Conservation (phyloP, 2,329 filamentous ascomycete species). For the Penicillium sp. region DNA sequence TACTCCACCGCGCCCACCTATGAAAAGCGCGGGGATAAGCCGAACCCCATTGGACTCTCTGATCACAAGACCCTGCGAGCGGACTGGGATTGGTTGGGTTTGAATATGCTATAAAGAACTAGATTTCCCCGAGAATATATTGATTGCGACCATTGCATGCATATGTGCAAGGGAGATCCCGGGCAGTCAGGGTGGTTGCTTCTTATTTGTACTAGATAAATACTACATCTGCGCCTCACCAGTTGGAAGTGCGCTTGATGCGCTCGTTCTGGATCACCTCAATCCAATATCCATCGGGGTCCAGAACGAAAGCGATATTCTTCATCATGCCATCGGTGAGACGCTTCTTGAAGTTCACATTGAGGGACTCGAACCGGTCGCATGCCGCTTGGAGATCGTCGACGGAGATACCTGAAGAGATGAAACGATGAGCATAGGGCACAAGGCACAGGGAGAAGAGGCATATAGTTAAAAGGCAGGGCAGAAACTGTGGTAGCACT, state of each 20-base stretch:
- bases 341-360: constrained; percentile 92
- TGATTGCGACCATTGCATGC: too few relatives aligned
- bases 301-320: constrained; percentile 88
- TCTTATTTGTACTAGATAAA: too few relatives aligned
- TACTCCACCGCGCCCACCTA: constrained; percentile 23
- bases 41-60: constrained; percentile 3
- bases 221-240: constrained; percentile 27
- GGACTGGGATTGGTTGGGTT: too few relatives aligned
- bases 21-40: constrained; percentile 26
- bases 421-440: constrained; percentile 6
- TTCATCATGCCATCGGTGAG: constrained; percentile 90
- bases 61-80: neutral
- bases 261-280: constrained; percentile 73
- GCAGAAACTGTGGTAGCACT: constrained; percentile 37
- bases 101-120: too few relatives aligned
- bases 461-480: neutral
- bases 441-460: neutral
- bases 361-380: constrained; percentile 77
- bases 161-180: too few relatives aligned
- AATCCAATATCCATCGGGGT: constrained; percentile 84
- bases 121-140: too few relatives aligned
- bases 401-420: constrained; percentile 68
- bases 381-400: constrained; percentile 90
- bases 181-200: too few relatives aligned
- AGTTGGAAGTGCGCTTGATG: constrained; percentile 48